These are phyloP conservation scores for Aurantiochytrium sp. DNA, from an alignment of 108 stramenopile genomes.

Conservation along the genomic window DNA sequence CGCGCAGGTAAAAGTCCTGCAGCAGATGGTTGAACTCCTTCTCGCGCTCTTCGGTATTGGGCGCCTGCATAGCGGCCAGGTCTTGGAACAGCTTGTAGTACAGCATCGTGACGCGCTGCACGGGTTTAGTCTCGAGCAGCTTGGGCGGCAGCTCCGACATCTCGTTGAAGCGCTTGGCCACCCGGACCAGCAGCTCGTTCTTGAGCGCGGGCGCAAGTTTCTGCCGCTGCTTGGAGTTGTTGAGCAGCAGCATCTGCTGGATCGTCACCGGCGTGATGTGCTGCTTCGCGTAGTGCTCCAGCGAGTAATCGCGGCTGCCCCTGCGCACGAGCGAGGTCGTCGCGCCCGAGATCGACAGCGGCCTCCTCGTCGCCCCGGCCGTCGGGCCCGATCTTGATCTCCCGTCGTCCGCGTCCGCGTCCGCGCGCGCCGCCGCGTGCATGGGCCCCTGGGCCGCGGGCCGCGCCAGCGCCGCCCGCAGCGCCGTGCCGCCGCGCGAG, in stretches of 20 bases:
- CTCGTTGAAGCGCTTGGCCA: constrained; percentile 22
- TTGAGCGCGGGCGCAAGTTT: constrained; percentile 81
- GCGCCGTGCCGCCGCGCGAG: too few species aligned
- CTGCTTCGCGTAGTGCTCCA: constrained; percentile 19
- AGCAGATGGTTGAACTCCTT: constrained; percentile 42
- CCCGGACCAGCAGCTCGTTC: constrained; percentile 74
- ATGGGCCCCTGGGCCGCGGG: too few species aligned
- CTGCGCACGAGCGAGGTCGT: neutral
- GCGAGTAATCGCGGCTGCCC: neutral
- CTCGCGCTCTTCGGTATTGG: constrained; percentile 63
- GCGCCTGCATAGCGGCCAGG: constrained; percentile 58
- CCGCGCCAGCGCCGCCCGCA: too few species aligned
- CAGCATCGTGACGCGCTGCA: constrained; percentile 65
- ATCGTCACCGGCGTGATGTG: constrained; percentile 4
- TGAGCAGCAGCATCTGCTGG: constrained; percentile 16
- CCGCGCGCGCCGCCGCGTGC: too few species aligned
- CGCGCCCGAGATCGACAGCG: neutral
- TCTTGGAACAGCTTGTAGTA: constrained; percentile 68
- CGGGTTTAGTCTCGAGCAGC: constrained; percentile 58
- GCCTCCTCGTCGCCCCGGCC: too few species aligned
- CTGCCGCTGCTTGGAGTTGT: constrained; percentile 35
- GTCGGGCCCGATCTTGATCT: too few species aligned
- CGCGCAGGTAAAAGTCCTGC: neutral
- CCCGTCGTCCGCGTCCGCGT: too few species aligned
- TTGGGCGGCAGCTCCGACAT: constrained; percentile 49